phyloP scores from a whole-genome alignment of 2,329 filamentous ascomycete species.

The Neonectria sp. region DNA sequence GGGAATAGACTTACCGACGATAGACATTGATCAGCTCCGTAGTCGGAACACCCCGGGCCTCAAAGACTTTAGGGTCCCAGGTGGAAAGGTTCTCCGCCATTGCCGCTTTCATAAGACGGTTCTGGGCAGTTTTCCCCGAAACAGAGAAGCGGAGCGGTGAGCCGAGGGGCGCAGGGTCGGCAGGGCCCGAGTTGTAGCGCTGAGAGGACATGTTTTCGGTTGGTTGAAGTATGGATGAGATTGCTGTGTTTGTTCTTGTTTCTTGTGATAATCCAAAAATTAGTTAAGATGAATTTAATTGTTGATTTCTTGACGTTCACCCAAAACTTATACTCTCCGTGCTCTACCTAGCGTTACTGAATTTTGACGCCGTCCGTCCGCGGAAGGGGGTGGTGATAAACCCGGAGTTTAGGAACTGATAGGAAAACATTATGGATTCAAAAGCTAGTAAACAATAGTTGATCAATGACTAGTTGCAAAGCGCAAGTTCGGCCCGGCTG shows the following conservation, averaged over 20 bases:
- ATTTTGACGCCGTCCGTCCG: no score
- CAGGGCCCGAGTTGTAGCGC: background rate
- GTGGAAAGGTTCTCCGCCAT: constrained; percentile 37
- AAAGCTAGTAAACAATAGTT: no score
- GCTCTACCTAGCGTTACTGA: no score
- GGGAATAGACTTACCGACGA: constrained; percentile 29
- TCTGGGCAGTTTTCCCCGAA: constrained; percentile 30
- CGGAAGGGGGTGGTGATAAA: background rate
- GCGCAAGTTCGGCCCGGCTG: no score
- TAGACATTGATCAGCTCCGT: constrained; percentile 34
- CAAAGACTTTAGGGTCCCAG: constrained; percentile 34
- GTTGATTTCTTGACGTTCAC: no score
- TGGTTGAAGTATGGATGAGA: no score
- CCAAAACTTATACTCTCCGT: no score
- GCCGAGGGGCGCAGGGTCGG: background rate
- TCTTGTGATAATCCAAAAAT: no score
- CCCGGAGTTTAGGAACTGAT: background rate
- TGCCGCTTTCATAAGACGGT: constrained; percentile 38
- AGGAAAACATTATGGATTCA: no score
- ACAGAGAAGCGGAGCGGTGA: constrained; percentile 33
- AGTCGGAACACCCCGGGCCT: constrained; percentile 36
- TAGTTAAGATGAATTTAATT: no score
- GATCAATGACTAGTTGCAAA: no score
- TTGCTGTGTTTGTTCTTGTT: no score
- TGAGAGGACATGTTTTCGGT: background rate